Evolutionary conservation across 176 grass and related monocot genomes (phyloP).

Genomic region (Raddia distichophylla): DNA sequence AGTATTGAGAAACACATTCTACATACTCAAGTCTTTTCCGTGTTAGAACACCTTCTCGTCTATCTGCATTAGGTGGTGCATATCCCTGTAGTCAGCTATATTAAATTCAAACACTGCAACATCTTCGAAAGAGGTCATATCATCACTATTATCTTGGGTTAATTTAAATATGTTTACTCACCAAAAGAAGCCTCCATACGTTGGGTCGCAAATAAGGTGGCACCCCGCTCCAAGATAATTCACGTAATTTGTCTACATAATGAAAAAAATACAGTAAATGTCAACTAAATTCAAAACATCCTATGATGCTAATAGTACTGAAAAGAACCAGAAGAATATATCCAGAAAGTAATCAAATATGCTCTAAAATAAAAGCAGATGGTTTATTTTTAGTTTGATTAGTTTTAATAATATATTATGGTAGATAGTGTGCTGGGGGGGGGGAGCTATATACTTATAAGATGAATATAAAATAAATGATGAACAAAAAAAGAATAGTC

Average conservation of each 20-base stretch:
- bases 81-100: constrained; percentile 93
- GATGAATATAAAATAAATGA: background rate
- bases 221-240: constrained; percentile 96
- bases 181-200: constrained; percentile 97
- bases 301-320: background rate
- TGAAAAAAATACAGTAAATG: constrained; percentile 18
- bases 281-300: constrained; percentile 20
- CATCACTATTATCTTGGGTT: background rate
- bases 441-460: background rate
- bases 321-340: background rate
- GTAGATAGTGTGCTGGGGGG: background rate
- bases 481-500: background rate
- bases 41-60: constrained; percentile 78
- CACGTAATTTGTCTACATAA: constrained; percentile 84
- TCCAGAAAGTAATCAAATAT: background rate
- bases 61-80: constrained; percentile 96
- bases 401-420: background rate
- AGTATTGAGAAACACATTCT: constrained; percentile 95
- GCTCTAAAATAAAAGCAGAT: background rate
- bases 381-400: background rate
- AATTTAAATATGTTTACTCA: constrained; percentile 32
- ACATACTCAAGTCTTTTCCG: constrained; percentile 97
- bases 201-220: constrained; percentile 99
- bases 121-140: constrained; percentile 1
- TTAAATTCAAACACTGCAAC: constrained; percentile 71